Evolutionary conservation across 2,329 filamentous ascomycete species (phyloP), one percentile per base, ranked within the genome.

Genomic region (Dothidotthia symphoricarpi): DNA sequence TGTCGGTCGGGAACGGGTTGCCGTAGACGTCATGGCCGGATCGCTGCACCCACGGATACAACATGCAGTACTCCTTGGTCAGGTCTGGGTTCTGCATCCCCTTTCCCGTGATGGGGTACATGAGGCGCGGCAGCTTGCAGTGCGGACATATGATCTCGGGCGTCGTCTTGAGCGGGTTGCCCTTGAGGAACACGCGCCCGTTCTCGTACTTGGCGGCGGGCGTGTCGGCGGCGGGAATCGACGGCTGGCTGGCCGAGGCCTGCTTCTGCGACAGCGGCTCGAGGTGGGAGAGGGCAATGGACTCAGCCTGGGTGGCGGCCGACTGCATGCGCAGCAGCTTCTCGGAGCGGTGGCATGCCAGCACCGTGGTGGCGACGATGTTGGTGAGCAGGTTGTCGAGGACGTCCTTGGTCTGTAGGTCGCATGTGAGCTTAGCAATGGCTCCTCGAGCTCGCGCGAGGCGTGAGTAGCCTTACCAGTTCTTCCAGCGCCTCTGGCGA

Each of bases 21-120:
- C 85, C 86, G 66, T 89, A 89, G 49, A 90, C 87, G 65, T 91
- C 86, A 68, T 82, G 85, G 43, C 85, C 85, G 2, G 81, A 75
- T 61, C 86, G 83, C 51, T 86, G 80, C 44, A 88, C 85, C 72
- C 85, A 90, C 0, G 86, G 85, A 44, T 85, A 81, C 49, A 82
- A 82, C 67, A 86, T 87, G 75, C 86, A 91, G 73, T 89, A 90
- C 51, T 83, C 80, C 37, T 66, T 66, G 13, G 67, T 68, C 10
- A 73, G 67, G 27, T 73, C 69, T 0, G 85, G 85, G 41, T 84
- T 80, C 28, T 82, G 82, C 56, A 82, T 76, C 30, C 83, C 83
- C 54, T 79, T 82, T 53, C 83, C 83, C 56, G 85, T 82, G 52
- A 81, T 84, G 13, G 86, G 86, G 57, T 88, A 75, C 49, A 88